A percentile compares a stretch with the other conserved stretches of the same genome.
Conservation (phyloP, 768 basidiomycete genomes). For the Russula brevipes region DNA sequence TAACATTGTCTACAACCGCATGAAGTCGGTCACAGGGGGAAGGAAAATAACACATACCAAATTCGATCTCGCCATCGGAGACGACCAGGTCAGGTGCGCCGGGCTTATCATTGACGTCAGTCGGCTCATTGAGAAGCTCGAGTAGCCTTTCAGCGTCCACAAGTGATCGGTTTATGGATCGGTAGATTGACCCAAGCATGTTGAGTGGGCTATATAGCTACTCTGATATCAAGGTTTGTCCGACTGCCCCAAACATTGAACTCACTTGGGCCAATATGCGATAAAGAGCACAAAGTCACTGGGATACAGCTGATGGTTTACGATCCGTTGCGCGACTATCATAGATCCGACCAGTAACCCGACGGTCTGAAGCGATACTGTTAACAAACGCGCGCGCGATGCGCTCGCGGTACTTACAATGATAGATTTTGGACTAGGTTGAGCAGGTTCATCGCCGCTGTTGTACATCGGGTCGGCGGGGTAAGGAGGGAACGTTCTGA, state of each 20-base stretch:
- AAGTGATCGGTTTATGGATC: constrained; percentile 66
- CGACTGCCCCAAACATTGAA: not conserved
- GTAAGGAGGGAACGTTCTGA: not conserved
- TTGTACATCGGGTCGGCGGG: not conserved
- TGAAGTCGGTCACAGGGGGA: constrained; percentile 2
- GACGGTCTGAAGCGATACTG: constrained; percentile 43
- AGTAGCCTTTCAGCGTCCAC: constrained; percentile 84
- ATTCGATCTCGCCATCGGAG: constrained; percentile 76
- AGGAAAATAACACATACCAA: constrained; percentile 47
- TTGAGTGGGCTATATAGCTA: constrained; percentile 71
- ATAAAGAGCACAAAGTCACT: constrained; percentile 76
- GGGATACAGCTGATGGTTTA: constrained; percentile 44
- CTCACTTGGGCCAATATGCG: constrained; percentile 73
- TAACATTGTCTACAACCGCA: constrained; percentile 61
- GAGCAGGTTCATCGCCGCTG: constrained; percentile 67
- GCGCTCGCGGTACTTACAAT: constrained; percentile 44
- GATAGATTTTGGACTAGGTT: constrained; percentile 76
- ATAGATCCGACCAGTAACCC: constrained; percentile 79
- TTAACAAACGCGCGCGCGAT: not conserved
- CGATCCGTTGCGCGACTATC: constrained; percentile 70
- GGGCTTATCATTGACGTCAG: constrained; percentile 77
- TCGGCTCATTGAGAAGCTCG: constrained; percentile 72
- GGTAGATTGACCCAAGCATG: constrained; percentile 74
- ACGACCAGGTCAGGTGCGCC: constrained; percentile 69
- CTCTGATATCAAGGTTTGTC: constrained; percentile 9